A percentile compares a stretch with the other conserved stretches of the same genome.
These are phyloP conservation scores for Vachellia collinsii DNA, from an alignment of 306 rosid genomes.

Conservation along the genomic window DNA sequence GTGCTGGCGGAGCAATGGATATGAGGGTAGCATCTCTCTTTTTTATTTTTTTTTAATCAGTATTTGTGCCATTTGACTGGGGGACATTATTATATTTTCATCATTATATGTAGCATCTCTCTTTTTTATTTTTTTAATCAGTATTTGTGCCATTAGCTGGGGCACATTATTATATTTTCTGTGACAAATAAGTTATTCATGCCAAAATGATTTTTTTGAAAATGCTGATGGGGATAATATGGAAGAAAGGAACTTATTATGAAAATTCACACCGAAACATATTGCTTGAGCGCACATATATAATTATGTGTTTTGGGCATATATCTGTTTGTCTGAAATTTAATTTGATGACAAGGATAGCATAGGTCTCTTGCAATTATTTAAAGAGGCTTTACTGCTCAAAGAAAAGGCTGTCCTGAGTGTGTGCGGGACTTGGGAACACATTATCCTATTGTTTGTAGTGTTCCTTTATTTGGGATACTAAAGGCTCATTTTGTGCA, in stretches of 20 bases:
- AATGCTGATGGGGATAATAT: conserved; percentile 15
- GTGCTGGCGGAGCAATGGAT: conserved; percentile 13
- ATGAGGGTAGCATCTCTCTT: background rate
- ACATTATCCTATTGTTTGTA: background rate
- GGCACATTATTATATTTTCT: background rate
- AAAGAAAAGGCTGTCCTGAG: conserved; percentile 10
- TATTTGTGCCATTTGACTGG: conserved; percentile 21
- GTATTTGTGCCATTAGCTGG: conserved; percentile 16
- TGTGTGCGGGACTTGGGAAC: conserved; percentile 20
- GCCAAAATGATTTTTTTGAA: background rate
- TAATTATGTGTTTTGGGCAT: background rate
- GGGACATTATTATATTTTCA: conserved; percentile 3
- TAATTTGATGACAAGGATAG: conserved; percentile 26
- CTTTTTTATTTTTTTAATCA: background rate
- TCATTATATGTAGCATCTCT: background rate
- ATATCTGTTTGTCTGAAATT: background rate
- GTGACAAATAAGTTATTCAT: background rate
- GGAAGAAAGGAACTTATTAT: conserved; percentile 21
- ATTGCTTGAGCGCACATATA: background rate
- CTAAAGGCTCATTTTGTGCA: background rate
- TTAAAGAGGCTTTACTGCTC: background rate
- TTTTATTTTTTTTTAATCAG: background rate
- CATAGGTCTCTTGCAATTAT: conserved; percentile 1
- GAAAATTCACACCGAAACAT: conserved; percentile 25
- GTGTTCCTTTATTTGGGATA: conserved; percentile 1